Evolutionary conservation across 2,329 filamentous ascomycete species (phyloP).

Genomic region (Cyphellophora europaea): DNA sequence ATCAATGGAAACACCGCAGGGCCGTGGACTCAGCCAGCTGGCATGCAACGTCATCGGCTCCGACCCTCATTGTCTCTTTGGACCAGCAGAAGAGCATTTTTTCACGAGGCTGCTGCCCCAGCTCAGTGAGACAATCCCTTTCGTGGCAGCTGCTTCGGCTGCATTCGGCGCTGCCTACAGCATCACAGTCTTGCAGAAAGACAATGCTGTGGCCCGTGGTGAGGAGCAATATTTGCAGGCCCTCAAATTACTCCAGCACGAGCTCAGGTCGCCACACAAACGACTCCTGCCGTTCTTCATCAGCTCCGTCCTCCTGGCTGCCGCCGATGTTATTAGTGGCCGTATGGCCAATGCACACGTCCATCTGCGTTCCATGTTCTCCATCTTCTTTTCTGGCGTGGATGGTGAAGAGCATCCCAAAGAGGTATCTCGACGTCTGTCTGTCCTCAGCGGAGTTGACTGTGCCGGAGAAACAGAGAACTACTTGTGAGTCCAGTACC

Average conservation of each 20-base stretch:
- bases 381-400: neutral
- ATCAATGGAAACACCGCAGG: no score
- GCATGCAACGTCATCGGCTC: conserved; percentile 1
- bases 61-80: neutral
- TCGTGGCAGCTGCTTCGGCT: conserved; percentile 1
- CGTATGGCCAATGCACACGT: neutral
- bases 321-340: neutral
- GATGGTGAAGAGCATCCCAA: no score
- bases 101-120: conserved; percentile 1
- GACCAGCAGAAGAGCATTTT: neutral
- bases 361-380: conserved; percentile 1
- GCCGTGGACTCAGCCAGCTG: neutral
- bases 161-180: conserved; percentile 2
- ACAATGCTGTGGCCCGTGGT: neutral
- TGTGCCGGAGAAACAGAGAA: neutral
- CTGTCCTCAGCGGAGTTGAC: neutral
- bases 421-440: no score
- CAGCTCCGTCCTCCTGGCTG: conserved; percentile 1
- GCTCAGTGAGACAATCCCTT: neutral
- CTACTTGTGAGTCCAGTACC: no score
- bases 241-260: neutral
- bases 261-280: neutral
- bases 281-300: neutral
- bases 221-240: neutral
- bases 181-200: neutral